phyloP scores from a whole-genome alignment of 768 basidiomycete genomes.

The Strobilomyces echinocephalus region DNA sequence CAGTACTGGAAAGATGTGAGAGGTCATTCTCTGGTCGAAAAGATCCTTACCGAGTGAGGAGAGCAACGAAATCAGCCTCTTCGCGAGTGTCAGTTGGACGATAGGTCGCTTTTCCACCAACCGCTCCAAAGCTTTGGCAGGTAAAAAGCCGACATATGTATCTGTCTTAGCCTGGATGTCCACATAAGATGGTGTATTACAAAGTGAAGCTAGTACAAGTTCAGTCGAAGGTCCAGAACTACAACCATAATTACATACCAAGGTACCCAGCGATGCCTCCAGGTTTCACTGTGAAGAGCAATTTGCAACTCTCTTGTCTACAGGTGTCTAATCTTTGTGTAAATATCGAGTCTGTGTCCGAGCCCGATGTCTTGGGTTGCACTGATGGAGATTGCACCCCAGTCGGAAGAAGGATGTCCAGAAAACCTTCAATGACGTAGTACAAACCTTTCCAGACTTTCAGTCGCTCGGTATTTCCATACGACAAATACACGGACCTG shows the following conservation, averaged over 20 bases:
- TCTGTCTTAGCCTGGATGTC: conserved; percentile 97
- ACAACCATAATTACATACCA: conserved; percentile 41
- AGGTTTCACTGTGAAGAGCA: conserved; percentile 91
- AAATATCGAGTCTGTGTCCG: conserved; percentile 37
- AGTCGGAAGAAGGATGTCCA: conserved; percentile 80
- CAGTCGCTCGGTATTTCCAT: background rate
- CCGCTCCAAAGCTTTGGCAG: conserved; percentile 81
- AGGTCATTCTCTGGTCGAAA: background rate
- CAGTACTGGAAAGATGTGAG: conserved; percentile 52
- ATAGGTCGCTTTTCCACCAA: conserved; percentile 93
- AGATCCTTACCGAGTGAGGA: conserved; percentile 75
- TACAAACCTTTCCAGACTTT: conserved; percentile 55
- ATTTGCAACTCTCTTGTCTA: conserved; percentile 46
- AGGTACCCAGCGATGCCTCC: conserved; percentile 98
- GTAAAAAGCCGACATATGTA: conserved; percentile 94
- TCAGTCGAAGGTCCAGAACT: background rate
- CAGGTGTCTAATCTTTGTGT: conserved; percentile 28
- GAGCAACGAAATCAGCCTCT: conserved; percentile 90
- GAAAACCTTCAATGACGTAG: conserved; percentile 93
- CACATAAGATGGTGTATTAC: conserved; percentile 90
- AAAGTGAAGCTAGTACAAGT: conserved; percentile 64
- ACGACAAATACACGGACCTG: conserved; percentile 45
- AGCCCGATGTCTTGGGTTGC: conserved; percentile 17
- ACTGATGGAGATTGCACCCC: conserved; percentile 13
- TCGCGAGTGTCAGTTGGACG: conserved; percentile 90